These are phyloP conservation scores for Chlorella sp. DNA, from an alignment of 139 green algal species.

Conservation along the genomic window DNA sequence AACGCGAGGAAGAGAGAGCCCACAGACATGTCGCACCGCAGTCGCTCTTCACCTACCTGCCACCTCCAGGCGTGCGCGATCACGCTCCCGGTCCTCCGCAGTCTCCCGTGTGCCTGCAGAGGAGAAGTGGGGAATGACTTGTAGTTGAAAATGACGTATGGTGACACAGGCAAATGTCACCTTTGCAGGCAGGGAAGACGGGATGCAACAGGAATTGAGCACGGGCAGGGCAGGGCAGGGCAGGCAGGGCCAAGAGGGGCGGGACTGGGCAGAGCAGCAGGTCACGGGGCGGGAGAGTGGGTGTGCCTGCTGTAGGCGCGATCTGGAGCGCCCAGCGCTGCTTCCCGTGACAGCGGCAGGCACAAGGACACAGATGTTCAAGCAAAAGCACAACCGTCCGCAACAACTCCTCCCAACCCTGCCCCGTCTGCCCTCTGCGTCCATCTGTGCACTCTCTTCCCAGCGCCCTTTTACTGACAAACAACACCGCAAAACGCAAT, in stretches of 20 bases:
- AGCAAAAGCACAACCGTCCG: not conserved
- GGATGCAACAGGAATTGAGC: not conserved
- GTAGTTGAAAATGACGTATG: too few relatives aligned
- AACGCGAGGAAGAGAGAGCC: not conserved
- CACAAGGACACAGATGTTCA: too few relatives aligned
- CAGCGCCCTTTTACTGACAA: too few relatives aligned
- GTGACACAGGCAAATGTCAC: not conserved
- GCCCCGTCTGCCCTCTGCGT: not conserved
- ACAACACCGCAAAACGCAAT: not conserved
- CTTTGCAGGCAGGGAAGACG: not conserved
- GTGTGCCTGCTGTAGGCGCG: not conserved
- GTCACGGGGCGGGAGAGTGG: too few relatives aligned
- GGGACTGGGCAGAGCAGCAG: too few relatives aligned
- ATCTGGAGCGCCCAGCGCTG: not conserved
- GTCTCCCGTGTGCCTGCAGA: slow-evolving; percentile 63
- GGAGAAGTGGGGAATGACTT: not conserved
- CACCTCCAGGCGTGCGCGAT: slow-evolving; percentile 35
- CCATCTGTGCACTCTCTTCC: not conserved
- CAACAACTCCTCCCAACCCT: not conserved
- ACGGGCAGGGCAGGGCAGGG: not conserved
- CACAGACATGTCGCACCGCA: too few relatives aligned
- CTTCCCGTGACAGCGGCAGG: too few relatives aligned
- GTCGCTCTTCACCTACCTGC: not conserved
- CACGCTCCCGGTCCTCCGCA: slow-evolving; percentile 64
- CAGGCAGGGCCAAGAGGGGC: not conserved